Base-by-base conservation (phyloP, 31 red algal species). In the Asparagopsis taxiformis region DNA sequence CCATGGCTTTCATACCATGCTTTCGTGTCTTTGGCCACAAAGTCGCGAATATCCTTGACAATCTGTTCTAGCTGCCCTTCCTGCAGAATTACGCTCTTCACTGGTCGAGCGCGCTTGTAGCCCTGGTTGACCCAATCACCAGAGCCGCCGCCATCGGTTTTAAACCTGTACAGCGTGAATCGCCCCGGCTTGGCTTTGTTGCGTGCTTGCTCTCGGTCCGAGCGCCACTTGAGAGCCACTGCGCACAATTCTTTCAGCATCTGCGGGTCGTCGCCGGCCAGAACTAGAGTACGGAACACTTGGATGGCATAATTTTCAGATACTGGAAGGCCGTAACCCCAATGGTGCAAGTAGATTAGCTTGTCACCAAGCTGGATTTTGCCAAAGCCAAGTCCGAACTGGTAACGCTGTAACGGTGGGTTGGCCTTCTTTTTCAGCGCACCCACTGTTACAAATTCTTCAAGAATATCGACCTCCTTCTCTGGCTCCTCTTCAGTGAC, bases 1-100 rank as follows among this genome's bases (percentile, higher is more conserved):
- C 91, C 91, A 38, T 87, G 81, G 1, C 38, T 13, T 34, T 77
- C 60, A 51, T 93, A 93, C 90, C 90, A 93, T 1, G 56, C 54
- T 38, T 82, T 87, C 19, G 82, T 82, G 65, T 77, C 63, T 35
- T 55, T 31, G 11, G 81, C 65, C 26, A 75, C 48, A 69, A 93
- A 93, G 23, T 77, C 72, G 10, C 59, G 57, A 33, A 93, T 79
- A 51, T 93, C 90, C 1, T 64, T 56, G 21, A 93, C 59, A 55
- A 93, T 75, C 3, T 51, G 20, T 39, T 86, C 62, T 43, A 85
- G 46, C 51, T 82, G 75, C 7, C 69, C 83, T 13, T 83, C 62
- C 21, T 60, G 76, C 72, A 93, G 75, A 49, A 93, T 68, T 15
- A 93, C 90, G 29, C 73, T 80, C 25, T 83, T 73, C 26, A 52